phyloP scores from a whole-genome alignment of 2,329 filamentous ascomycete species.

The Seiridium cupressi region DNA sequence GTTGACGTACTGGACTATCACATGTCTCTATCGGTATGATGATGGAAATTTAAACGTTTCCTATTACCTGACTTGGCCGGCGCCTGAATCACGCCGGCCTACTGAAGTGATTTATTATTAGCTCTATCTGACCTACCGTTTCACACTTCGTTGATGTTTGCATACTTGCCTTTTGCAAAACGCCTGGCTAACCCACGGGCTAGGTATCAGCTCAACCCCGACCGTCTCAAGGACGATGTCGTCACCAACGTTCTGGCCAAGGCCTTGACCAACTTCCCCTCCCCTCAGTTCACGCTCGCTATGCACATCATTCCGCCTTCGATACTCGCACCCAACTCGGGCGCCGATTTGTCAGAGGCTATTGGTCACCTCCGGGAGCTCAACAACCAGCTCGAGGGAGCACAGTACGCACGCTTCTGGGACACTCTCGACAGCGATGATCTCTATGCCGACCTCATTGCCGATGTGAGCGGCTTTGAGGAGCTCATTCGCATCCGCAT shows the following conservation, averaged over 20 bases:
- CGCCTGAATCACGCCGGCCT: constrained; percentile 53
- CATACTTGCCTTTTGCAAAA: not conserved
- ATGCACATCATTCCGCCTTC: constrained; percentile 91
- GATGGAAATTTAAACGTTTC: constrained; percentile 71
- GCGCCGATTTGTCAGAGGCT: constrained; percentile 79
- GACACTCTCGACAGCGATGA: constrained; percentile 88
- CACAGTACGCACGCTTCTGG: constrained; percentile 94
- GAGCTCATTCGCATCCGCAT: constrained; percentile 89
- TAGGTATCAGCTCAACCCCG: constrained; percentile 99
- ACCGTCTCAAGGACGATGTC: constrained; percentile 93
- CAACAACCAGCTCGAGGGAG: constrained; percentile 83
- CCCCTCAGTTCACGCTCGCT: constrained; percentile 89
- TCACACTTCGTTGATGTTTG: not conserved
- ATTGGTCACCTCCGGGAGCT: constrained; percentile 83
- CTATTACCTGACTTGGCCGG: constrained; percentile 85
- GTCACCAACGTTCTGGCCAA: constrained; percentile 99
- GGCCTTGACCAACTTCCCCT: constrained; percentile 94
- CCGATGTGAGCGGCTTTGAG: constrained; percentile 93
- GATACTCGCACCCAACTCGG: constrained; percentile 61
- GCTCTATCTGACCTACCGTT: constrained; percentile 65
- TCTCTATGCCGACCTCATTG: constrained; percentile 90
- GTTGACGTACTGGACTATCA: constrained; percentile 59
- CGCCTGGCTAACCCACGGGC: not conserved
- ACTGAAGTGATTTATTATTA: constrained; percentile 68
- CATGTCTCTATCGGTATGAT: constrained; percentile 28